Conservation (phyloP, 2,329 filamentous ascomycete genomes). For the Hymenotorrendiella dingleyae region DNA sequence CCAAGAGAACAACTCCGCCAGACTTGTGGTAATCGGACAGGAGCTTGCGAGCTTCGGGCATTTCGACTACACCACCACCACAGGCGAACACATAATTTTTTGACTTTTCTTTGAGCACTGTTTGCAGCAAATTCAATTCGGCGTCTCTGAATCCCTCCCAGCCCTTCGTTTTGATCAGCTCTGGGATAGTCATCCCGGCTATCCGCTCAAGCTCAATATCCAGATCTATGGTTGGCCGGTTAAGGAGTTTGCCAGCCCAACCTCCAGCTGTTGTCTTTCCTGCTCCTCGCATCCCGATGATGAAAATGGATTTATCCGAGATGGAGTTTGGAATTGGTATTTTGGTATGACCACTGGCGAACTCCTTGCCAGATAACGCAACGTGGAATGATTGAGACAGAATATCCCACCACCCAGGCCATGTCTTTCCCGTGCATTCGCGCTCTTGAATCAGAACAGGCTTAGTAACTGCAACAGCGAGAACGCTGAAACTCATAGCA, state of each 20-base stretch:
- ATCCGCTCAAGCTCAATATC: conserved; percentile 79
- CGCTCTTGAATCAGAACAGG: conserved; percentile 78
- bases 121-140: conserved; percentile 68
- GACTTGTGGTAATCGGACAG: conserved; percentile 66
- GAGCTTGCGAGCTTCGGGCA: conserved; percentile 68
- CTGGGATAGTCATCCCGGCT: conserved; percentile 71
- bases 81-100: conserved; percentile 83
- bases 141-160: conserved; percentile 85
- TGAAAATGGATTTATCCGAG: conserved; percentile 67
- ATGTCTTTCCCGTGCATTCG: conserved; percentile 94
- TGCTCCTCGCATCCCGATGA: conserved; percentile 95
- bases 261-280: conserved; percentile 91
- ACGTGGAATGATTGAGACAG: conserved; percentile 74
- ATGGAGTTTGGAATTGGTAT: conserved; percentile 33
- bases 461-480: conserved; percentile 65
- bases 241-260: conserved; percentile 73
- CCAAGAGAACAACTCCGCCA: conserved; percentile 79
- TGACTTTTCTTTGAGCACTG: conserved; percentile 68
- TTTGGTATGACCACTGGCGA: conserved; percentile 33
- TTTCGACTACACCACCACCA: conserved; percentile 89
- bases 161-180: conserved; percentile 70
- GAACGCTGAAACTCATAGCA: conserved; percentile 95
- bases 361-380: conserved; percentile 63
- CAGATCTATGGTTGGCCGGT: conserved; percentile 76
- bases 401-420: conserved; percentile 98